Evolutionary conservation across 2,329 filamentous ascomycete species (phyloP).

Genomic region (Fusarium sp.): DNA sequence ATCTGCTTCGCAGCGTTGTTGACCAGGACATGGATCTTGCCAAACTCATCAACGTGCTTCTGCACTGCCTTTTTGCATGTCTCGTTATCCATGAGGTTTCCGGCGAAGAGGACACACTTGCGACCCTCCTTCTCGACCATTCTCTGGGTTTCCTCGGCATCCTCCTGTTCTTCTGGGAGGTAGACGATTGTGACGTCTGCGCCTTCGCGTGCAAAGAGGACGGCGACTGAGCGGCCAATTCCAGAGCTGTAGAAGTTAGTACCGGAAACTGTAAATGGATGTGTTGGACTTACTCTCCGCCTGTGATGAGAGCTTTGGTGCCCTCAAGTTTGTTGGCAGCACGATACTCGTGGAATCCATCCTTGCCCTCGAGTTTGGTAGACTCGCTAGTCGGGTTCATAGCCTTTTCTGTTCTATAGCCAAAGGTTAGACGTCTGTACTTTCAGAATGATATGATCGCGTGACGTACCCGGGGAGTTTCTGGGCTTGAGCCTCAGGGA

Average conservation of each 20-base stretch:
- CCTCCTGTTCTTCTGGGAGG: slow-evolving; percentile 66
- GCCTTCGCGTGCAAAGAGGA: slow-evolving; percentile 69
- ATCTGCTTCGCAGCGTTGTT: slow-evolving; percentile 71
- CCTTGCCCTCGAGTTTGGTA: slow-evolving; percentile 57
- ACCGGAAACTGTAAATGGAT: accelerated
- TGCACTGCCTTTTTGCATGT: slow-evolving; percentile 65
- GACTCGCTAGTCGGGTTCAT: slow-evolving; percentile 57
- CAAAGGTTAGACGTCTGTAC: accelerated
- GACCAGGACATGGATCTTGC: slow-evolving; percentile 64
- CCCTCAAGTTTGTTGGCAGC: slow-evolving; percentile 63
- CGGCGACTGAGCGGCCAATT: slow-evolving; percentile 66
- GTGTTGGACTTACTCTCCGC: slow-evolving; percentile 62
- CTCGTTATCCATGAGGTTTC: slow-evolving; percentile 62
- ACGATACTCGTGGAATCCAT: slow-evolving; percentile 53
- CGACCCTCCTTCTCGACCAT: slow-evolving; percentile 64
- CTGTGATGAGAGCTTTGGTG: slow-evolving; percentile 66
- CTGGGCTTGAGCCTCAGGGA: slow-evolving; percentile 53
- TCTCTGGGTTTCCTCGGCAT: slow-evolving; percentile 66
- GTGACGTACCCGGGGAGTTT: slow-evolving; percentile 53
- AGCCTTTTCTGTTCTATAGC: slow-evolving; percentile 51
- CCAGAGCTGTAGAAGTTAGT: slow-evolving; percentile 56
- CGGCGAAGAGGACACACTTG: slow-evolving; percentile 61
- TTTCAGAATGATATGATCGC: background rate
- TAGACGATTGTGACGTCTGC: slow-evolving; percentile 68
- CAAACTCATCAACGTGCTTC: slow-evolving; percentile 63